Evolutionary conservation across 2,329 filamentous ascomycete species (phyloP), one percentile per base, ranked within the genome.

Genomic region (Lasiodiplodia gonubiensis): DNA sequence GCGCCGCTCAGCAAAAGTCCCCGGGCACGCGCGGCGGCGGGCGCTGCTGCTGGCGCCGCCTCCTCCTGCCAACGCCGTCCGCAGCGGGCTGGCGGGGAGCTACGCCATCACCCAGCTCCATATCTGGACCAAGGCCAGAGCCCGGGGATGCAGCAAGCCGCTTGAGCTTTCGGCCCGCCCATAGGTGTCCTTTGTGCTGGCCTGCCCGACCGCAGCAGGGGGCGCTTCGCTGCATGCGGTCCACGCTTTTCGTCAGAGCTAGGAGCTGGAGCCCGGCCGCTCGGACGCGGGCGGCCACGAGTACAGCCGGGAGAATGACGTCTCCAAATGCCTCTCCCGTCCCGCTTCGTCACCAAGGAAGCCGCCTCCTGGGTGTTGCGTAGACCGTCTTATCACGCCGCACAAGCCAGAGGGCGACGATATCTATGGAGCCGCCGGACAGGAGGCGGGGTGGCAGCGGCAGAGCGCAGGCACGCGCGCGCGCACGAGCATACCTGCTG

Each of bases 141-240:
- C 54, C 57, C 57, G 57, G 57, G 57, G 57, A 61, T 61, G 57
- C 39, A 61, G 57, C 57, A 39, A 39, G 57, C 57, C 55, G 57
- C 57, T 21, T 21, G 57, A 61, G 57, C 57, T 48, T 61, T 61
- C 57, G 57, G 57, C 57, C 57, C 57, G 57, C 57, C 39, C 55
- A 60, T 61, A 61, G 57, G 57, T 61, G 57, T 61, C 57, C 57
- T 61, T 61, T 61, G 57, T 61, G 57, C 23, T 61, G 57, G 55
- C 37, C 37, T 23, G 55, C 55, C 55, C 55, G 53, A 61, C 57
- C 57, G 37, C 37, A 61, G 57, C 57, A 61, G 57, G 57, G 57
- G 57, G 57, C 57, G 39, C 57, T 59, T 30, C 55, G 55, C 55
- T 60, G 55, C 55, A 60, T 60, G 55, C 55, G 55, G 55, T 37